phyloP scores from a whole-genome alignment of 1,284 basidiomycete genomes.

The Schizophyllum commune region DNA sequence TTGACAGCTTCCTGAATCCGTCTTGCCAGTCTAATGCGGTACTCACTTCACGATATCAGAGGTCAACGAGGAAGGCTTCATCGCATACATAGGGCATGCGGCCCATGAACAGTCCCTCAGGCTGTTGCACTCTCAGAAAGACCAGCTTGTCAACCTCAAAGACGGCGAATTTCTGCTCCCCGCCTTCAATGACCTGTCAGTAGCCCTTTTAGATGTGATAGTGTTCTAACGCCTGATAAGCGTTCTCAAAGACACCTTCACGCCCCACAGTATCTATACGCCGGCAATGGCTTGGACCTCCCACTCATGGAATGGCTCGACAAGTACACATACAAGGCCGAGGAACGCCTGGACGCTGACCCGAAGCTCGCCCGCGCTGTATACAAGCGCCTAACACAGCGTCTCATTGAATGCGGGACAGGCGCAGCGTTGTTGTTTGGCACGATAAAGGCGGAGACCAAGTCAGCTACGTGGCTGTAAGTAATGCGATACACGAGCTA shows the following conservation, averaged over 20 bases:
- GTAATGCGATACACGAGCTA: too few species aligned
- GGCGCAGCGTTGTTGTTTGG: constrained; percentile 74
- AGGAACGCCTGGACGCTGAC: constrained; percentile 64
- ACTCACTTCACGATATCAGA: too few species aligned
- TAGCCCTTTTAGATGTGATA: not conserved
- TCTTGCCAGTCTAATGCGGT: too few species aligned
- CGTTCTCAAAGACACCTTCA: constrained; percentile 50
- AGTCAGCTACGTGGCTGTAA: too few species aligned
- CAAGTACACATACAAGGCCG: constrained; percentile 71
- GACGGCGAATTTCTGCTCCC: constrained; percentile 63
- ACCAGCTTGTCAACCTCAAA: constrained; percentile 29
- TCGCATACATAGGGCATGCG: constrained; percentile 41
- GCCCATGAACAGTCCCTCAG: constrained; percentile 24
- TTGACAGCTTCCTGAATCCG: too few species aligned
- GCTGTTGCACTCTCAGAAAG: constrained; percentile 18
- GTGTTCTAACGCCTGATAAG: not conserved
- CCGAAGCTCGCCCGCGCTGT: constrained; percentile 52
- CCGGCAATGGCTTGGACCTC: constrained; percentile 77
- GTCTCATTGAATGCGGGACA: constrained; percentile 66
- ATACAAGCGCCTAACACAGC: constrained; percentile 54
- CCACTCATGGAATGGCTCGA: constrained; percentile 81
- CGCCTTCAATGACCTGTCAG: constrained; percentile 61
- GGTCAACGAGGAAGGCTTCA: constrained; percentile 44
- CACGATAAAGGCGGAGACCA: constrained; percentile 72
- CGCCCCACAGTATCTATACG: constrained; percentile 81